phyloP scores from a whole-genome alignment of 768 basidiomycete genomes.

The Podaxis sp. region DNA sequence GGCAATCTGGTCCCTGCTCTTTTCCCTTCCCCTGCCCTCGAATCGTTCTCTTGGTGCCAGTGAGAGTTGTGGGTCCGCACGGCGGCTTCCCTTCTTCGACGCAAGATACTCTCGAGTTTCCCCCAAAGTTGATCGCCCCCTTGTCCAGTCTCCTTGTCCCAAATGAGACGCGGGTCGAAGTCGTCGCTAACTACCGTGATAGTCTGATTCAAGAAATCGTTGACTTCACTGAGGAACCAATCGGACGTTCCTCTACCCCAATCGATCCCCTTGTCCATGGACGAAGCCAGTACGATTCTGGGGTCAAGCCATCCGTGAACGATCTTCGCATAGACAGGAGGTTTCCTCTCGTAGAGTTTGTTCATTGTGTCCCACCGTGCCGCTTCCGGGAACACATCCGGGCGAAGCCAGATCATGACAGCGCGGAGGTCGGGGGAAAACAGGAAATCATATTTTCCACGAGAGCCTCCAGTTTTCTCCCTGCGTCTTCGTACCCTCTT shows the following conservation, averaged over 20 bases:
- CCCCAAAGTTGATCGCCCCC: background rate
- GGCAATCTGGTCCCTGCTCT: background rate
- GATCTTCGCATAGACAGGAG: background rate
- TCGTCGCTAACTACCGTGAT: background rate
- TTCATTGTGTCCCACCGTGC: background rate
- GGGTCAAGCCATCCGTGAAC: conserved; percentile 4
- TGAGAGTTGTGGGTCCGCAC: background rate
- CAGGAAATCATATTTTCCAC: background rate
- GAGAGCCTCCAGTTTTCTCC: background rate
- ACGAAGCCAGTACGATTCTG: background rate
- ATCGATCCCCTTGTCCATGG: background rate
- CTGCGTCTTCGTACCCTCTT: background rate
- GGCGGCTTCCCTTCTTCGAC: background rate
- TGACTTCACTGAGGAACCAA: background rate
- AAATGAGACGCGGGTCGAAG: background rate
- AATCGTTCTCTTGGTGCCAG: background rate
- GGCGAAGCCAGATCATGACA: background rate
- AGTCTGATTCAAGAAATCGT: background rate
- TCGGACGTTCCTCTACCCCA: background rate
- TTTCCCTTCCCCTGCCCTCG: background rate
- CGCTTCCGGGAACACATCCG: background rate
- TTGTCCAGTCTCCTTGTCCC: background rate
- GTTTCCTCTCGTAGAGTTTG: background rate
- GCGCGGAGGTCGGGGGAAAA: background rate
- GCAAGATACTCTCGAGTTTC: background rate